phyloP scores from a whole-genome alignment of 495 filamentous ascomycete genomes.

The Schizothecium vesticola region DNA sequence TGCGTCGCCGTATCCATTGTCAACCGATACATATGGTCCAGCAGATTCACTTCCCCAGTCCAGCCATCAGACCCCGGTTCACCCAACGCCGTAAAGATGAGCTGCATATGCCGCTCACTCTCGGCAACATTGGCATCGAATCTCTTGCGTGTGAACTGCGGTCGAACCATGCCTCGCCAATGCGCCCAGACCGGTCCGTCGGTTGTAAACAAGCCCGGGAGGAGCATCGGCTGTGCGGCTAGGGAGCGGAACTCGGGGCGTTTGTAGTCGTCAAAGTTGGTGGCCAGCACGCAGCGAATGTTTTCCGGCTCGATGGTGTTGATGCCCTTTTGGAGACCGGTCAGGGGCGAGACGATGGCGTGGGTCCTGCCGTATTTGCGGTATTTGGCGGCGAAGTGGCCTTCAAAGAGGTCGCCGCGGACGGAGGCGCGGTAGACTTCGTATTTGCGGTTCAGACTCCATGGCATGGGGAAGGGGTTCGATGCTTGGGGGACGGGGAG shows the following conservation, averaged over 20 bases:
- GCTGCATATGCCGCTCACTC: conserved; percentile 8
- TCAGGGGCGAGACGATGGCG: conserved; percentile 10
- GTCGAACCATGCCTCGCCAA: conserved; percentile 8
- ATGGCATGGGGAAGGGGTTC: conserved; percentile 9
- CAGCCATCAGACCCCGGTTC: neutral
- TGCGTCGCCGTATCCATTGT: conserved; percentile 12
- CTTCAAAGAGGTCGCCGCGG: conserved; percentile 10
- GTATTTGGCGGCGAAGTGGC: conserved; percentile 7
- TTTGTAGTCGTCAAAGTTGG: conserved; percentile 9
- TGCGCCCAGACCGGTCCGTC: conserved; percentile 11
- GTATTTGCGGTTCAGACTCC: conserved; percentile 11
- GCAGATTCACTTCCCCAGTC: neutral
- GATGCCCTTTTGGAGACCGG: conserved; percentile 10
- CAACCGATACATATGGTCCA: conserved; percentile 7
- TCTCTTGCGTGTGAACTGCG: conserved; percentile 6
- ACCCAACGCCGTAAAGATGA: neutral
- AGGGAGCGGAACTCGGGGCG: conserved; percentile 6
- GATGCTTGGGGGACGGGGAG: conserved; percentile 1
- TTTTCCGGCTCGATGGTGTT: conserved; percentile 12
- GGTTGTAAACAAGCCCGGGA: conserved; percentile 1
- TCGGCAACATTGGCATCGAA: conserved; percentile 7
- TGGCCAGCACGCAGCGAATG: conserved; percentile 3
- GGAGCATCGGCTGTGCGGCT: conserved; percentile 3
- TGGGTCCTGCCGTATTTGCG: conserved; percentile 6
- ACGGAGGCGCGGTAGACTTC: conserved; percentile 10